These are phyloP conservation scores for Avena insularis DNA, from an alignment of 176 grass and related monocot species.

Conservation along the genomic window DNA sequence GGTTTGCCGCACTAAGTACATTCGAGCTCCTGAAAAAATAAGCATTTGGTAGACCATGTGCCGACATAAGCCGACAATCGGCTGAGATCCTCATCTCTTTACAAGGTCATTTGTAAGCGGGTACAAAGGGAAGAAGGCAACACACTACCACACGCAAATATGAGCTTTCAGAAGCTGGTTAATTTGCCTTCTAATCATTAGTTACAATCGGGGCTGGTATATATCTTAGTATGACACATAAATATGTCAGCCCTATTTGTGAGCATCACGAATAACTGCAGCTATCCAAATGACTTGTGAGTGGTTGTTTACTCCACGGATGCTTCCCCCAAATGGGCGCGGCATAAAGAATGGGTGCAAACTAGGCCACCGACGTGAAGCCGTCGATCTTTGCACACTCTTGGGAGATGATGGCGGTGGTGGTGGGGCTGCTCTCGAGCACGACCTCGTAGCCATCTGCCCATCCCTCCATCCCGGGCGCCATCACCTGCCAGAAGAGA, in stretches of 20 bases:
- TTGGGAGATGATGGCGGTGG: background rate
- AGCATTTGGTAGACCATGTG: no score
- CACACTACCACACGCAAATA: no score
- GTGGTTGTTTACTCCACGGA: background rate
- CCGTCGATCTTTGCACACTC: background rate
- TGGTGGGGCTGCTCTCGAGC: background rate
- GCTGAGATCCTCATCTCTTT: no score
- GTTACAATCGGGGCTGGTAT: background rate
- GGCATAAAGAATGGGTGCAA: background rate
- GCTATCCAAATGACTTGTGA: background rate
- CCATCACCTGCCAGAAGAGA: conserved; percentile 18
- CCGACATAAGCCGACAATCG: no score
- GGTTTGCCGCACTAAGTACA: no score
- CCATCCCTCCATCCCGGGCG: background rate
- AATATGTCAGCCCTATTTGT: background rate
- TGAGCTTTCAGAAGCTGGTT: background rate
- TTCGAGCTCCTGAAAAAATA: no score
- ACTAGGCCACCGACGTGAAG: background rate
- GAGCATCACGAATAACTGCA: background rate
- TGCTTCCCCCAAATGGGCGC: background rate
- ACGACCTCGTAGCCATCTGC: background rate
- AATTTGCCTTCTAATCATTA: background rate
- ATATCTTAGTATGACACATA: background rate
- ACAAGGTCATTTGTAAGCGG: no score
- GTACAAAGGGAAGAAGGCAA: no score